Evolutionary conservation across 2,329 filamentous ascomycete genomes (phyloP), one percentile per base, ranked within the genome.

Genomic region (Davidsoniella australis): DNA sequence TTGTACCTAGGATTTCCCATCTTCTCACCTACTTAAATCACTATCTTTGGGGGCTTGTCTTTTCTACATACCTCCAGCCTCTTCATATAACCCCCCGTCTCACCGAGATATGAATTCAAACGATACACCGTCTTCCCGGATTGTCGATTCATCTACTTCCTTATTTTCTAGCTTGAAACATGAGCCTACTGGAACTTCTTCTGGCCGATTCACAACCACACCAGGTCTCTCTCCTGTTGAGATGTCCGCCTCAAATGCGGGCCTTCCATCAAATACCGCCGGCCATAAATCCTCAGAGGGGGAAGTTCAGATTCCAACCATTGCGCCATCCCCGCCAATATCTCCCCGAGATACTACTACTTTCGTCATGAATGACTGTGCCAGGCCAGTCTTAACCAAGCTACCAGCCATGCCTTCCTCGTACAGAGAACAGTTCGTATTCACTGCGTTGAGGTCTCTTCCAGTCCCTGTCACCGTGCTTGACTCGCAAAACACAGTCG

Each of bases 401-500:
- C 18, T 16, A 17, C 18, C 17, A 12, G 12, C 16, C 44, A 70
- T 75, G 62, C 69, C 70, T 0, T 61, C 61, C 48, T 65, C 70
- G 45, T 71, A 68, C 0, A 66, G 71, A 0, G 69, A 66, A 1
- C 72, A 76, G 56, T 63, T 79, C 38, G 78, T 80, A 18, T 76
- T 84, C 52, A 73, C 78, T 1, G 77, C 81, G 4, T 66, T 88
- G 63, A 80, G 84, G 58, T 85, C 83, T 58, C 67, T 88, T 4
- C 84, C 83, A 0, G 75, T 85, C 43, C 83, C 83, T 0, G 61
- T 85, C 4, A 61, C 87, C 36, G 76, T 88, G 1, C 64, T 88
- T 36, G 80, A 79, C 46, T 75, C 70, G 36, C 58, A 74, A 26
- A 87, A 86, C 62, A 82, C 78, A 0, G 72, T 87, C 2, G 70